Evolutionary conservation across 1,139 yeast species (phyloP).

Genomic region (Arxiozyma heterogenica): DNA sequence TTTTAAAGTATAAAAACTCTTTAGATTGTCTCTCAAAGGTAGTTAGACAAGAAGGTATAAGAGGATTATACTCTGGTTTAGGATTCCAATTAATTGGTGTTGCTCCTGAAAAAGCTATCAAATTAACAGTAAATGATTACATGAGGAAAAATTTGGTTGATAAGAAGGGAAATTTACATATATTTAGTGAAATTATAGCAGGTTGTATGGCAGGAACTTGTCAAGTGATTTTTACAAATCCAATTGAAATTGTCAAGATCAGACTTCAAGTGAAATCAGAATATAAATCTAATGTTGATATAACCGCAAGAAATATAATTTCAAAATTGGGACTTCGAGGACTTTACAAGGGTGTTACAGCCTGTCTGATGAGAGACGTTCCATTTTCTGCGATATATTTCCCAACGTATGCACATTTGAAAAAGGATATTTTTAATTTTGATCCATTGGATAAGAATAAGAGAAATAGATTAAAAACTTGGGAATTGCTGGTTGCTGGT

Average conservation of each 20-base stretch:
- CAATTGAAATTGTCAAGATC: slow-evolving; percentile 90
- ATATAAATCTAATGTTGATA: slow-evolving; percentile 27
- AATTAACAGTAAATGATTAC: slow-evolving; percentile 86
- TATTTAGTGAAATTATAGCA: slow-evolving; percentile 70
- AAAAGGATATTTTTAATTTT: slow-evolving; percentile 70
- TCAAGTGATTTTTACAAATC: slow-evolving; percentile 93
- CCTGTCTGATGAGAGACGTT: slow-evolving; percentile 89
- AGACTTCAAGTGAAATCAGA: slow-evolving; percentile 92
- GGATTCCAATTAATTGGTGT: slow-evolving; percentile 95
- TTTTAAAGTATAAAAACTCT: slow-evolving; percentile 63
- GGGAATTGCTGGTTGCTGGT: slow-evolving; percentile 82
- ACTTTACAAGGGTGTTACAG: slow-evolving; percentile 82
- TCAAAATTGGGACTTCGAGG: slow-evolving; percentile 76
- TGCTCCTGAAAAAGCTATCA: slow-evolving; percentile 97
- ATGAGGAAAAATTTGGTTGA: slow-evolving; percentile 67
- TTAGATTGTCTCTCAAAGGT: slow-evolving; percentile 80
- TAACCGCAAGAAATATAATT: slow-evolving; percentile 65
- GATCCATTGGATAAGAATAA: slow-evolving; percentile 50
- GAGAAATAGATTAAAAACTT: slow-evolving; percentile 53
- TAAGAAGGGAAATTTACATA: slow-evolving; percentile 45
- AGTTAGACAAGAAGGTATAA: slow-evolving; percentile 64
- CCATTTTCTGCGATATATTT: slow-evolving; percentile 96
- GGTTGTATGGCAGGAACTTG: slow-evolving; percentile 96
- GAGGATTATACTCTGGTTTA: slow-evolving; percentile 88
- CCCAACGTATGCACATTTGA: slow-evolving; percentile 93